phyloP scores from a whole-genome alignment of 1,284 basidiomycete genomes.

The Sutorius eximius region DNA sequence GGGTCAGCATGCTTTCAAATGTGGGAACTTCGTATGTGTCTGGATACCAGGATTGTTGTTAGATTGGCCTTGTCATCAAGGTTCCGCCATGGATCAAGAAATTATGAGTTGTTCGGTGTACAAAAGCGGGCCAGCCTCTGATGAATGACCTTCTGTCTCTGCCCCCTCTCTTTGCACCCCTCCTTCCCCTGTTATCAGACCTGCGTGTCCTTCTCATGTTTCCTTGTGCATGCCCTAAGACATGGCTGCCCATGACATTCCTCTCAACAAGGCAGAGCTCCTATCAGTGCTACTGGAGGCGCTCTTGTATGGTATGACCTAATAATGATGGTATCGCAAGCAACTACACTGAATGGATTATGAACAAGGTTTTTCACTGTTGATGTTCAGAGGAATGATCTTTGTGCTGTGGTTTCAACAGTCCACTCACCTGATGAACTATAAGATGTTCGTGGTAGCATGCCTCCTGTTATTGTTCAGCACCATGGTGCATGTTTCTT shows the following conservation, averaged over 20 bases:
- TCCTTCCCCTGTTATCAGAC: not conserved
- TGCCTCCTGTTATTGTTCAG: conserved; percentile 1
- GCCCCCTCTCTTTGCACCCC: not conserved
- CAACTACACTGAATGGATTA: not conserved
- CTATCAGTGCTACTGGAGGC: not conserved
- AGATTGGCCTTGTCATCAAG: not conserved
- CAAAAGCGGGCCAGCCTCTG: not conserved
- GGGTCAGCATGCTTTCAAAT: not conserved
- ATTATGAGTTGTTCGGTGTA: not conserved
- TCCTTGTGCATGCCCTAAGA: not conserved
- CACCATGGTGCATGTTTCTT: conserved; percentile 4
- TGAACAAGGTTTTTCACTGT: not conserved
- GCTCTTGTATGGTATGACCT: not conserved
- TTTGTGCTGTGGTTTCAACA: not conserved
- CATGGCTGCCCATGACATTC: not conserved
- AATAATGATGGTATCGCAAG: not conserved
- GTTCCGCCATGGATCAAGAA: not conserved
- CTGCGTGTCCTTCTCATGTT: too few relatives aligned
- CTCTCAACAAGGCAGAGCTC: not conserved
- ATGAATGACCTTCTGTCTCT: not conserved
- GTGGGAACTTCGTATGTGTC: not conserved
- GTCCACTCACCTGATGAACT: not conserved
- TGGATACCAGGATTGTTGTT: not conserved
- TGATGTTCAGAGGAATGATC: not conserved
- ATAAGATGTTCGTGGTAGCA: not conserved